Evolutionary conservation across 1,284 basidiomycete species (phyloP).

Genomic region (Melampsora larici-populina): DNA sequence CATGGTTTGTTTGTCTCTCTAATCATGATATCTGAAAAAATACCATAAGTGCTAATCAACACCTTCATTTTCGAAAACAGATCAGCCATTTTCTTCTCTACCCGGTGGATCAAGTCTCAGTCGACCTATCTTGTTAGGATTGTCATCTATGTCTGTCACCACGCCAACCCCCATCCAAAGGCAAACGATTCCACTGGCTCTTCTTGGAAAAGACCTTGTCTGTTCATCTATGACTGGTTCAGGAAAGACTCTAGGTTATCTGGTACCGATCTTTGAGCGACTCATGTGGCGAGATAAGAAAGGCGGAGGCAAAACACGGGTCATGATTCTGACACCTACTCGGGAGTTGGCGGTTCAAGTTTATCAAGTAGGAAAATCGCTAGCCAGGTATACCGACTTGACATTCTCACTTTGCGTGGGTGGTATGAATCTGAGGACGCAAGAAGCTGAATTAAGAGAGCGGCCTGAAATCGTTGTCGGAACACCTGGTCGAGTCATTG

Average conservation of each 20-base stretch:
- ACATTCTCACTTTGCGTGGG: constrained; percentile 83
- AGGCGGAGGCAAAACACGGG: constrained; percentile 69
- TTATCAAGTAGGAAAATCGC: constrained; percentile 78
- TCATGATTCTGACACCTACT: constrained; percentile 86
- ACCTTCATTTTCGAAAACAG: background rate
- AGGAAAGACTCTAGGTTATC: constrained; percentile 94
- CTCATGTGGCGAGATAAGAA: constrained; percentile 54
- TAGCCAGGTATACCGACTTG: constrained; percentile 82
- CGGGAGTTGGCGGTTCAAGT: constrained; percentile 92
- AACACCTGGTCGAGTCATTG: constrained; percentile 92
- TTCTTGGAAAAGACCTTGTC: constrained; percentile 90
- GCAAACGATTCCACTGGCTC: constrained; percentile 83
- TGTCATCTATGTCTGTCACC: constrained; percentile 74
- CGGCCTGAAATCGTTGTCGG: constrained; percentile 90
- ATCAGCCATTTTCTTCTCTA: constrained; percentile 42
- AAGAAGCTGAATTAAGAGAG: constrained; percentile 76
- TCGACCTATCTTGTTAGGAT: constrained; percentile 78
- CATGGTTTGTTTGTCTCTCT: constrained; percentile 15
- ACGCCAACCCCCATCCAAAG: constrained; percentile 93
- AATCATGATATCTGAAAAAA: background rate
- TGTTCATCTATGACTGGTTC: constrained; percentile 92
- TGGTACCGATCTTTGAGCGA: constrained; percentile 87
- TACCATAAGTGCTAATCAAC: background rate
- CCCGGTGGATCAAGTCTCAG: constrained; percentile 65
- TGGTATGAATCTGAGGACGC: constrained; percentile 84